phyloP scores from a whole-genome alignment of 2,329 filamentous ascomycete species.

The Pseudogymnoascus sp. region DNA sequence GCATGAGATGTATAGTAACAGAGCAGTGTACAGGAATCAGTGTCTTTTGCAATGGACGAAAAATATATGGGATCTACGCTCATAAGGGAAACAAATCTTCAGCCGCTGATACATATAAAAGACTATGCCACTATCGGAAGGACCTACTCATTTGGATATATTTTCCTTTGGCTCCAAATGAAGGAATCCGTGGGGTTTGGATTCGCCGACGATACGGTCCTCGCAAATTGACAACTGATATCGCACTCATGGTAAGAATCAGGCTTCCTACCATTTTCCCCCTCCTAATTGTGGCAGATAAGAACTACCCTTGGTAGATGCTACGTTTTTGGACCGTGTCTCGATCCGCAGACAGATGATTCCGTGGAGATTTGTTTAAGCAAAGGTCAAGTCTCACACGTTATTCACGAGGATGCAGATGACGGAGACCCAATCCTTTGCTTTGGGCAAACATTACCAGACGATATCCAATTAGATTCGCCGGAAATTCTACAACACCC shows the following conservation, averaged over 20 bases:
- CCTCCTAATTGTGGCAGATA: neutral
- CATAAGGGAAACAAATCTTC: neutral
- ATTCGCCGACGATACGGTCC: neutral
- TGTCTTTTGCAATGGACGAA: neutral
- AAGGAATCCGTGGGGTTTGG: neutral
- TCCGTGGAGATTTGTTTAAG: neutral
- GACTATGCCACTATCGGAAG: neutral
- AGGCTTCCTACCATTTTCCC: neutral
- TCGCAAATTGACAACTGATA: neutral
- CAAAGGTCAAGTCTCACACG: conserved; percentile 1
- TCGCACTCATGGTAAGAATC: conserved; percentile 7
- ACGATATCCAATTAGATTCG: neutral
- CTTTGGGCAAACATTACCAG: conserved; percentile 1
- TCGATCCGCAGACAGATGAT: neutral
- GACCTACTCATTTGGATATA: neutral
- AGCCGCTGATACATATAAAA: neutral
- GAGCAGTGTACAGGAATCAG: neutral
- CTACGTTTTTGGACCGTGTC: neutral
- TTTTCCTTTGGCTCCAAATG: neutral
- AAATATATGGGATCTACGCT: conserved; percentile 9
- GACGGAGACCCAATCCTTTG: conserved; percentile 6
- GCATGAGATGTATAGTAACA: neutral
- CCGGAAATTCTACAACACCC: neutral
- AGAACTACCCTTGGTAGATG: neutral
- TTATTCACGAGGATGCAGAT: conserved; percentile 7